Base-by-base conservation (phyloP, 345 rosid species). In the Capsella bursapastoris region DNA sequence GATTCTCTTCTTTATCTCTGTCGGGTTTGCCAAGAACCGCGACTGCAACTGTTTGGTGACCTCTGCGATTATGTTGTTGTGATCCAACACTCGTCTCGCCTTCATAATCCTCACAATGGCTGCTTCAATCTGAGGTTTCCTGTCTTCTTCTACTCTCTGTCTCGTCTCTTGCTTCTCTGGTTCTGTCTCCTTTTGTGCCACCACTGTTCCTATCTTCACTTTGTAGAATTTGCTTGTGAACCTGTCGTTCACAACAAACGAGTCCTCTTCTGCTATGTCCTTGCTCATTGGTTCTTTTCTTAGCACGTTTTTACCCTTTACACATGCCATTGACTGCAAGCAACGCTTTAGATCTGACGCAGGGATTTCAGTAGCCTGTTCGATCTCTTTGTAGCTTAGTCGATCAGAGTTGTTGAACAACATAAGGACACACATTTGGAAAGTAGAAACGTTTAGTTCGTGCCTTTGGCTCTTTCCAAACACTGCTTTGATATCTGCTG, bases 81-180 rank as follows among this genome's bases (percentile, higher is more conserved):
- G 99, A 82, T 92, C 99, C 67, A 95, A 78, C 41, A 92, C 90
- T 81, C 87, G 88, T 80, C 99, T 87, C 3, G 97, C 89, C 80
- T 95, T 95, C 99, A 95, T 95, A 78, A 95, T 90, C 83, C 99
- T 87, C 77, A 95, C 99, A 13, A 95, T 79, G 14, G 97, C 97
- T 6, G 99, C 99, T 86, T 95, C 99, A 16, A 95, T 95, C 83
- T 92, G 97, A 13, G 97, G 97, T 79, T 90, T 92, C 83, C 99
- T 85, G 66, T 95, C 99, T 82, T 95, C 97, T 81, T 95, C 97
- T 66, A 95, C 99, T 74, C 99, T 88, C 77, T 92, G 97, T 59
- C 99, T 82, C 13, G 97, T 94, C 83, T 94, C 98, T 79, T 84
- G 97, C 80, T 91, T 94, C 82, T 94, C 97, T 0, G 98, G 98